Base-by-base conservation (phyloP, 2,329 filamentous ascomycete genomes). In the Calonectria honghensis region DNA sequence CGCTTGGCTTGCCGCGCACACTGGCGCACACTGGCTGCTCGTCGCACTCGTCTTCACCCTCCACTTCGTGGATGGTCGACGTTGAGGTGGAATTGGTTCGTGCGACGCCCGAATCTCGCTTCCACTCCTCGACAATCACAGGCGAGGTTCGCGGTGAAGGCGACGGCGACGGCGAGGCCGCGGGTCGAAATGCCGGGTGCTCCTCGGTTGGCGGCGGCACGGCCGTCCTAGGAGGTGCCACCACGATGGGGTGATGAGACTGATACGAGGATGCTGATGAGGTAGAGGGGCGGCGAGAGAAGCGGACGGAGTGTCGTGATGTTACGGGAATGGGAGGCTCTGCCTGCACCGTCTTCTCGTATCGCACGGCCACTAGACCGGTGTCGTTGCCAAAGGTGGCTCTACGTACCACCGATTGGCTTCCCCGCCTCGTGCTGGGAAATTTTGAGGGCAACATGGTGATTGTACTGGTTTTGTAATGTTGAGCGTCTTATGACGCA, bases 271-370 rank as follows among this genome's bases (percentile, higher is more conserved):
- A 77, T 35, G 78, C 72, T 50, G 79, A 78, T 24, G 75, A 81
- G 27, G 75, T 77, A 35, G 77, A 80, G 54, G 81, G 81, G 64
- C 71, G 77, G 65, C 75, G 82, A 71, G 75, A 76, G 71, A 78
- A 79, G 75, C 84, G 85, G 75, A 82, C 82, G 77, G 83, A 85
- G 81, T 83, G 86, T 80, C 86, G 85, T 75, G 88, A 87, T 64
- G 87, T 83, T 73, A 91, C 83, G 59, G 89, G 88, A 76, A 92
- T 90, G 45, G 91, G 91, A 73, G 89, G 89, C 82, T 90, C 88
- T 63, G 89, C 89, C 78, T 90, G 88, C 66, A 88, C 85, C 45
- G 90, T 91, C 83, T 92, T 88, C 81, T 93, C 91, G 85, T 93
- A 93, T 73, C 90, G 89, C 70, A 93, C 80, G 63, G 88, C 88